These are phyloP conservation scores for Bipolaris oryzae DNA, from an alignment of 2,329 filamentous ascomycete genomes.

Conservation along the genomic window DNA sequence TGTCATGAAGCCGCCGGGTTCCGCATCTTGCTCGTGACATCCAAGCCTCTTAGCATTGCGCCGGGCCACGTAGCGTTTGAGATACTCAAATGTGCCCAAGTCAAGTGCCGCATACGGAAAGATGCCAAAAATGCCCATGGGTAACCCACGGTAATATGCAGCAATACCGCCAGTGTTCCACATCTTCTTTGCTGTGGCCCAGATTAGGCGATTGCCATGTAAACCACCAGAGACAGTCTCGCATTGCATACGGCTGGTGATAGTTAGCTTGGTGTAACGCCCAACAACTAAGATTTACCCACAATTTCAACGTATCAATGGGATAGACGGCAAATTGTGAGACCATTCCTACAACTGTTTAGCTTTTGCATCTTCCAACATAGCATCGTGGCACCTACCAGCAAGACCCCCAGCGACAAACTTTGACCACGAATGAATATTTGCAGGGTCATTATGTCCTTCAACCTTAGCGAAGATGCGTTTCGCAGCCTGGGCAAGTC, in stretches of 20 bases:
- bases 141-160: constrained; percentile 87
- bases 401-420: constrained; percentile 90
- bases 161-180: constrained; percentile 74
- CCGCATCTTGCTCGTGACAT: constrained; percentile 79
- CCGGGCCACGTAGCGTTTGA: constrained; percentile 75
- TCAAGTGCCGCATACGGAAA: constrained; percentile 98
- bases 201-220: constrained; percentile 80
- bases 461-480: constrained; percentile 83
- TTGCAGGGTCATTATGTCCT: constrained; percentile 80
- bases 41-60: constrained; percentile 72
- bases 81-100: constrained; percentile 90
- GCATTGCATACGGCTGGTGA: constrained; percentile 78
- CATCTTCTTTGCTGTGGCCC: constrained; percentile 86
- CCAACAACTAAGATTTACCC: constrained; percentile 35
- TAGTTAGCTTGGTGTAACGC: constrained; percentile 14
- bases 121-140: constrained; percentile 93
- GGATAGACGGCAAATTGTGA: constrained; percentile 98
- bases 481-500: constrained; percentile 71
- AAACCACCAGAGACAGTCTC: constrained; percentile 87
- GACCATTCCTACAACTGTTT: constrained; percentile 67
- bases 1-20: constrained; percentile 80
- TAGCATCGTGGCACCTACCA: constrained; percentile 47
- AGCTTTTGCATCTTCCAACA: not conserved
- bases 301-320: constrained; percentile 81
- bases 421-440: constrained; percentile 82